Percentiles rank a stretch among this genome's conserved stretches.
These are phyloP conservation scores for Exophiala viscosa DNA, from an alignment of 2,329 filamentous ascomycete genomes.

Conservation along the genomic window DNA sequence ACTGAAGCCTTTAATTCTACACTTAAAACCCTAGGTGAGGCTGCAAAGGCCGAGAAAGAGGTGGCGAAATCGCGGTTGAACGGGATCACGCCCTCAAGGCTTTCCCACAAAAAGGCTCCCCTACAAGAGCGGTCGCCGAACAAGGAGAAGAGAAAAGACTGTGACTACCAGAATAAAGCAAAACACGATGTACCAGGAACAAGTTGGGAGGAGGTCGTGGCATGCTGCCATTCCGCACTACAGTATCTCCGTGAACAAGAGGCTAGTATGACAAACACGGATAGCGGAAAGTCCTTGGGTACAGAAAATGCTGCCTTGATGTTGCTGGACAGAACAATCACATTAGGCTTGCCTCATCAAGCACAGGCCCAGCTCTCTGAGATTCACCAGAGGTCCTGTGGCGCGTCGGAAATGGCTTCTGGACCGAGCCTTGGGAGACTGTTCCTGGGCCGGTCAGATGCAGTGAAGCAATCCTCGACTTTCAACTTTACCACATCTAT, in stretches of 20 bases:
- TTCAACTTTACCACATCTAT: slow-evolving; percentile 24
- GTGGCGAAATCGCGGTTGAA: neutral
- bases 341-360: slow-evolving; percentile 14
- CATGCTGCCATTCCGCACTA: slow-evolving; percentile 41
- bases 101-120: slow-evolving; percentile 17
- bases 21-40: slow-evolving; percentile 42
- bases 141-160: slow-evolving; percentile 21
- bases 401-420: slow-evolving; percentile 2
- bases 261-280: slow-evolving; percentile 12
- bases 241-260: slow-evolving; percentile 34
- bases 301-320: slow-evolving; percentile 24
- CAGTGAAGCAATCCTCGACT: slow-evolving; percentile 6
- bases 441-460: slow-evolving; percentile 15
- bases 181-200: neutral
- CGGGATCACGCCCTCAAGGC: neutral
- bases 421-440: slow-evolving; percentile 4
- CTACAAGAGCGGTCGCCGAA: slow-evolving; percentile 34
- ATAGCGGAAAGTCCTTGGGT: slow-evolving; percentile 3
- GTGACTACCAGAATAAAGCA: slow-evolving; percentile 17
- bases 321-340: slow-evolving; percentile 26
- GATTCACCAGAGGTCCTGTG: slow-evolving; percentile 21
- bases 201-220: slow-evolving; percentile 31
- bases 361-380: slow-evolving; percentile 18
- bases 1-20: slow-evolving; percentile 46
- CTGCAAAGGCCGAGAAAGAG: slow-evolving; percentile 21